phyloP scores from a whole-genome alignment of 768 basidiomycete species.

The Lactarius akahatsu region DNA sequence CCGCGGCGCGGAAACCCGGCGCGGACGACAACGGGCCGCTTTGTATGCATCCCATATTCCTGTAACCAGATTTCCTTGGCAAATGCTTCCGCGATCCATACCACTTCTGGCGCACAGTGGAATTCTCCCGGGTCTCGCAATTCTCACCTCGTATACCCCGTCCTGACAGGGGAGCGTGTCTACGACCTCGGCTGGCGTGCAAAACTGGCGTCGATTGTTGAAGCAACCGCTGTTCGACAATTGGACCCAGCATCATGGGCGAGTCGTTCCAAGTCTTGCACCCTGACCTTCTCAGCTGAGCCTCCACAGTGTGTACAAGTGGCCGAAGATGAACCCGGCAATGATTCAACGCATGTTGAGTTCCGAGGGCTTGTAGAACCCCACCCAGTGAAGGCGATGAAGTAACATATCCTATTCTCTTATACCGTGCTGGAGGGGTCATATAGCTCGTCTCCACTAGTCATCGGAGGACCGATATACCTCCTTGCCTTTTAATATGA shows the following conservation, averaged over 20 bases:
- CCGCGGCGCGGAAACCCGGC: background rate
- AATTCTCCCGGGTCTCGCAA: background rate
- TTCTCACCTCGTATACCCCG: slow-evolving; percentile 13
- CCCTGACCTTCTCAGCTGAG: background rate
- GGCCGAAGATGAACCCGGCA: slow-evolving; percentile 30
- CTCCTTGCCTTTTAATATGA: background rate
- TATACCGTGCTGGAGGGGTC: background rate
- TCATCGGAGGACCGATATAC: background rate
- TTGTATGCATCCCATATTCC: slow-evolving; percentile 24
- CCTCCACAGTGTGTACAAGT: slow-evolving; percentile 19
- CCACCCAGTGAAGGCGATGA: background rate
- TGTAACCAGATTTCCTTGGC: background rate
- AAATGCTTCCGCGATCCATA: slow-evolving; percentile 15
- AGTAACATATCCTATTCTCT: background rate
- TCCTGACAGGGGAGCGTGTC: slow-evolving; percentile 18
- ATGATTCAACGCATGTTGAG: slow-evolving; percentile 24
- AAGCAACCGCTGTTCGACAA: slow-evolving; percentile 19
- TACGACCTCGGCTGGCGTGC: slow-evolving; percentile 30
- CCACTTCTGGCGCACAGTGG: background rate
- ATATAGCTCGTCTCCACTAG: background rate
- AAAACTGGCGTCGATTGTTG: slow-evolving; percentile 27
- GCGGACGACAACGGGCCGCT: slow-evolving; percentile 6
- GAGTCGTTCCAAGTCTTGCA: background rate
- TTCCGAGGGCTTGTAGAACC: background rate
- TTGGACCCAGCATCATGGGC: slow-evolving; percentile 1